phyloP scores from a whole-genome alignment of 1,284 basidiomycete genomes.

The Phenoliferia sp. region DNA sequence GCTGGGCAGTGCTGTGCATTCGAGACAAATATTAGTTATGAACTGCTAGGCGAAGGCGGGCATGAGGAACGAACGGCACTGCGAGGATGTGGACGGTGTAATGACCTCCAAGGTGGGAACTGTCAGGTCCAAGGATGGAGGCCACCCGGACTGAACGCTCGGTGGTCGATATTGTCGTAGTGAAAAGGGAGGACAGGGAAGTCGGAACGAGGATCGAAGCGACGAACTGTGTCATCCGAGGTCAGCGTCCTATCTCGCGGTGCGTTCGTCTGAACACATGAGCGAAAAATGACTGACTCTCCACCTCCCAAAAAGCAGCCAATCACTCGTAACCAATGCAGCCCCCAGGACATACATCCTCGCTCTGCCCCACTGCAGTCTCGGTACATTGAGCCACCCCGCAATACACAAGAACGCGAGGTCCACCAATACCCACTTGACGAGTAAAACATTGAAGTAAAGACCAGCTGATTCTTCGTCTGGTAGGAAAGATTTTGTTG shows the following conservation, averaged over 20 bases:
- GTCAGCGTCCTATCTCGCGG: too few species aligned
- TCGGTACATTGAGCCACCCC: slow-evolving; percentile 66
- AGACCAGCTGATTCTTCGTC: slow-evolving; percentile 40
- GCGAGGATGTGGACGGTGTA: slow-evolving; percentile 86
- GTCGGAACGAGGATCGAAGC: slow-evolving; percentile 29
- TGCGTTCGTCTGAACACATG: background rate
- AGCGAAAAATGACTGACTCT: slow-evolving; percentile 25
- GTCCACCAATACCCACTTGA: slow-evolving; percentile 70
- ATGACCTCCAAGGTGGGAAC: slow-evolving; percentile 68
- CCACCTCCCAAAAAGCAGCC: slow-evolving; percentile 59
- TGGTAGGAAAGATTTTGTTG: slow-evolving; percentile 47
- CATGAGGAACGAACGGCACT: slow-evolving; percentile 45
- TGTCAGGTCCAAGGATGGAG: slow-evolving; percentile 41
- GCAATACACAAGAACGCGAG: slow-evolving; percentile 57
- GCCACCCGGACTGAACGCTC: slow-evolving; percentile 44
- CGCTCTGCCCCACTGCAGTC: slow-evolving; percentile 50
- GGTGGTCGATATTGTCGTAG: slow-evolving; percentile 43
- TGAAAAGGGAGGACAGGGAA: slow-evolving; percentile 48
- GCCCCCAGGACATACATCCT: slow-evolving; percentile 58
- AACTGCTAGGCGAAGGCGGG: background rate
- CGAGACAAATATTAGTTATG: background rate
- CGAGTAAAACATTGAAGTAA: too few species aligned
- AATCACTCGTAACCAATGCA: slow-evolving; percentile 58
- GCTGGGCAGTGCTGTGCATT: slow-evolving; percentile 66
- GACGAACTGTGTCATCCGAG: slow-evolving; percentile 41